Conservation (phyloP, 805 yeast species). For the Brettanomyces sp. region DNA sequence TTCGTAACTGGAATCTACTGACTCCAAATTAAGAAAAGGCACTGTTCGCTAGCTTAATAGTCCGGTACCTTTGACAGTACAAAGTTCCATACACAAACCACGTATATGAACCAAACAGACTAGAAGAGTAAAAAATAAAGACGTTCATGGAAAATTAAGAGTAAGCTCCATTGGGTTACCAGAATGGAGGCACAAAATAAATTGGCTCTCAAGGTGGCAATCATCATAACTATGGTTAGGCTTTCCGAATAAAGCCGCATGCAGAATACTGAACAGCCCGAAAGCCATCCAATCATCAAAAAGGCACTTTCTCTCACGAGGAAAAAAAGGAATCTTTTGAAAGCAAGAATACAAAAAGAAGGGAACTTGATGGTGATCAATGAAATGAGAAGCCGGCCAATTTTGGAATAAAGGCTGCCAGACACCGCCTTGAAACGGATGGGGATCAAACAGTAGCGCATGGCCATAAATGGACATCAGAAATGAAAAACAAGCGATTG, state of each 20-base stretch:
- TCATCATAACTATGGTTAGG: conserved; percentile 16
- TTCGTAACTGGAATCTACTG: background rate
- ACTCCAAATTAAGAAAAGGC: background rate
- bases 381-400: background rate
- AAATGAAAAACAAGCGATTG: too few relatives aligned
- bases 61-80: conserved; percentile 14
- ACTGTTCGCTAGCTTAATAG: conserved; percentile 1
- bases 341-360: background rate
- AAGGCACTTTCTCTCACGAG: conserved; percentile 4
- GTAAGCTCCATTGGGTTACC: conserved; percentile 22
- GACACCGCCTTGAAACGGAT: too few relatives aligned
- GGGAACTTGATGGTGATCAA: background rate
- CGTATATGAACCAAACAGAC: conserved; percentile 4
- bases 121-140: conserved; percentile 6
- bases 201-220: conserved; percentile 6
- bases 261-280: conserved; percentile 9
- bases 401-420: too few relatives aligned
- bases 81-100: background rate
- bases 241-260: conserved; percentile 2
- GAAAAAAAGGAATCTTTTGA: background rate
- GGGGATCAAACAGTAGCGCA: too few relatives aligned
- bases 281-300: background rate
- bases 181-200: background rate
- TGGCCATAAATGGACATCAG: too few relatives aligned
- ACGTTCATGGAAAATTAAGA: conserved; percentile 12